These are phyloP conservation scores for Ustilago tritici DNA, from an alignment of 1,284 basidiomycete species.

Conservation along the genomic window DNA sequence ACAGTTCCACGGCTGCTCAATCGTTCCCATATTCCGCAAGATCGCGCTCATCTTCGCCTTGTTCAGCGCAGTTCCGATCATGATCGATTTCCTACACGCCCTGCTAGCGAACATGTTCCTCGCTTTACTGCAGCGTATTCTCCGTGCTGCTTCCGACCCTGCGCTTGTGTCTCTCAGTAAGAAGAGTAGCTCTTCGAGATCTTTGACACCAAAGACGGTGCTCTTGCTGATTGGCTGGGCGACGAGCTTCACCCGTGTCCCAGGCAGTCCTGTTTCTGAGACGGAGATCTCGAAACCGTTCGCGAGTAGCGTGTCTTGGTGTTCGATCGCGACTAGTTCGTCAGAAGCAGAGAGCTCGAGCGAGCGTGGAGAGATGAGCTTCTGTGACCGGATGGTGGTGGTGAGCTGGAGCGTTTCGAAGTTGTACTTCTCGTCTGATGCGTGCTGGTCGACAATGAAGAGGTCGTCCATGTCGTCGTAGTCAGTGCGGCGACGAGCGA, in stretches of 20 bases:
- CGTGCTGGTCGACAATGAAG: constrained; percentile 86
- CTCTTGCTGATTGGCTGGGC: constrained; percentile 92
- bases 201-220: constrained; percentile 82
- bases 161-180: constrained; percentile 81
- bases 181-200: constrained; percentile 93
- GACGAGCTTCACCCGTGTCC: constrained; percentile 77
- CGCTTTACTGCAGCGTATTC: constrained; percentile 88
- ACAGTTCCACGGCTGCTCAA: constrained; percentile 97
- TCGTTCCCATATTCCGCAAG: constrained; percentile 90
- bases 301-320: constrained; percentile 80
- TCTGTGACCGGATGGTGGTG: constrained; percentile 88
- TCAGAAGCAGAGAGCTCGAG: constrained; percentile 90
- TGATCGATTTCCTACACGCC: constrained; percentile 94
- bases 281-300: constrained; percentile 86
- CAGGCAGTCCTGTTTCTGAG: constrained; percentile 73
- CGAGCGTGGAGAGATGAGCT: constrained; percentile 80
- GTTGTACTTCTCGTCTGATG: constrained; percentile 94
- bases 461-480: constrained; percentile 71
- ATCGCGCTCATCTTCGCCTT: constrained; percentile 82
- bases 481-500: constrained; percentile 76
- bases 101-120: constrained; percentile 95
- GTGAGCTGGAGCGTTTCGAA: constrained; percentile 92
- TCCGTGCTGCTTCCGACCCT: constrained; percentile 75
- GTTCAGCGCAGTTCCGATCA: constrained; percentile 89
- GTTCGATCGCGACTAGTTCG: constrained; percentile 87